Evolutionary conservation across 139 green algal species (phyloP), one percentile per base, ranked within the genome.

Genomic region (Chlorella vulgaris): DNA sequence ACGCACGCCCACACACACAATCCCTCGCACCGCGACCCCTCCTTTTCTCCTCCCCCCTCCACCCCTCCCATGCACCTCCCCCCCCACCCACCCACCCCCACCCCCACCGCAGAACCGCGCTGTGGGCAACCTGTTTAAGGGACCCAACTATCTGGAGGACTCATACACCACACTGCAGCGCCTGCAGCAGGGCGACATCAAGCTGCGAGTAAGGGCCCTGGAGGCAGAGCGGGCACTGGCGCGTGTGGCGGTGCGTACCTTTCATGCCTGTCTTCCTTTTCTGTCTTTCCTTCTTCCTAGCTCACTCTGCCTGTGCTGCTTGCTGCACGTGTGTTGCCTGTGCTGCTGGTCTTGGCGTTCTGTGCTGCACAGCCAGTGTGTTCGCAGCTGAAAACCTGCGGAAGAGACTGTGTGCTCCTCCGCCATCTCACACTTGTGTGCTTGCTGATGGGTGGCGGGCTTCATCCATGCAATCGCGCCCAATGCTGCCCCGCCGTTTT

Each of bases 181-280:
- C 47, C 86, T 99, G 86, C 94, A 98, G 90, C 67, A 87, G 47
- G 97, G 97, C 2, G 96, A 99, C 84, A 83, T 98, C 28, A 99
- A 99, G 90, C 92, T 98, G 68, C 83, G 97, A 21, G 97, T 99
- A 63, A 86, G 97, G 2, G 95, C 96, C 24, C 84, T 99, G 35
- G 97, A 99, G 83, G 88, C 94, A 28, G 97, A 99, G 92, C 91
- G 97, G 13, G 94, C 94, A 7, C 85, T 99, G 18, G 85, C 83
- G 26, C 87, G 97, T 5, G 93, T 99, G 29, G 86, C 91, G 86
- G 82, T 93, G 66, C 86, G 87, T 22, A 51, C 13, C 24, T 15
- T 55, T 15, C 47, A 15, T 55, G 13, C 15, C 47, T 55, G 47
- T 15, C 13, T 55, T 55, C 47, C 15, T 55, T 10, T 10, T 15